Conservation (phyloP, 768 basidiomycete species). For the Phylloporus scabripes region DNA sequence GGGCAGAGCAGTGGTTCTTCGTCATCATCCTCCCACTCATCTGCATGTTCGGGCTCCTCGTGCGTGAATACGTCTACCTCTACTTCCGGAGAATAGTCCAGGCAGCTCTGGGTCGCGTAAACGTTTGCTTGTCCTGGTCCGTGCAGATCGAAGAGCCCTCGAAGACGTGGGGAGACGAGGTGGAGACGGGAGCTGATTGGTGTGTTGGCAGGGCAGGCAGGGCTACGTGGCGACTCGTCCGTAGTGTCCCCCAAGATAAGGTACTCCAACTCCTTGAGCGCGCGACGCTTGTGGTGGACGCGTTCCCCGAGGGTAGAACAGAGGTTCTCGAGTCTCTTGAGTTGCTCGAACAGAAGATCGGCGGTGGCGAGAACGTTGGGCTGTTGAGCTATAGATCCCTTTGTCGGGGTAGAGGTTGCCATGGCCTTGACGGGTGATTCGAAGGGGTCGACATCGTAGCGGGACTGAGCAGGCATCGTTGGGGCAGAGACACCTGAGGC, state of each 20-base stretch:
- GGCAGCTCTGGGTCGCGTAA: slow-evolving; percentile 19
- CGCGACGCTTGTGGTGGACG: slow-evolving; percentile 19
- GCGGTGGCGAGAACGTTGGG: slow-evolving; percentile 27
- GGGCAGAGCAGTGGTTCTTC: slow-evolving; percentile 20
- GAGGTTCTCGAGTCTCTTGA: slow-evolving; percentile 22
- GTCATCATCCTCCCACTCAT: slow-evolving; percentile 26
- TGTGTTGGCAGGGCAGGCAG: slow-evolving; percentile 20
- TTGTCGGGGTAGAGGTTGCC: not conserved
- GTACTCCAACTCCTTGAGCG: slow-evolving; percentile 20
- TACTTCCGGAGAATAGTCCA: slow-evolving; percentile 22
- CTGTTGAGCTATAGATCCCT: slow-evolving; percentile 1
- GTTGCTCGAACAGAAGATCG: slow-evolving; percentile 24
- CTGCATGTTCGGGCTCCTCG: slow-evolving; percentile 8
- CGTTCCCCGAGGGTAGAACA: slow-evolving; percentile 21
- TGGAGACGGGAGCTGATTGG: slow-evolving; percentile 14
- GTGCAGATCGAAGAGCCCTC: slow-evolving; percentile 27
- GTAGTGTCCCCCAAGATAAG: slow-evolving; percentile 12
- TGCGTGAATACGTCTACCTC: slow-evolving; percentile 3
- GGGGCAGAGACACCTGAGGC: not conserved
- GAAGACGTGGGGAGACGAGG: slow-evolving; percentile 24
- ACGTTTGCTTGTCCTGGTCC: slow-evolving; percentile 23
- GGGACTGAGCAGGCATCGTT: slow-evolving; percentile 8
- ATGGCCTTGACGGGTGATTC: slow-evolving; percentile 15
- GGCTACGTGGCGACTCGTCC: slow-evolving; percentile 14
- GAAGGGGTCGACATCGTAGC: slow-evolving; percentile 14